phyloP scores from a whole-genome alignment of 192 early-diverging fungal genomes.

The Dimargaris xerosporica region DNA sequence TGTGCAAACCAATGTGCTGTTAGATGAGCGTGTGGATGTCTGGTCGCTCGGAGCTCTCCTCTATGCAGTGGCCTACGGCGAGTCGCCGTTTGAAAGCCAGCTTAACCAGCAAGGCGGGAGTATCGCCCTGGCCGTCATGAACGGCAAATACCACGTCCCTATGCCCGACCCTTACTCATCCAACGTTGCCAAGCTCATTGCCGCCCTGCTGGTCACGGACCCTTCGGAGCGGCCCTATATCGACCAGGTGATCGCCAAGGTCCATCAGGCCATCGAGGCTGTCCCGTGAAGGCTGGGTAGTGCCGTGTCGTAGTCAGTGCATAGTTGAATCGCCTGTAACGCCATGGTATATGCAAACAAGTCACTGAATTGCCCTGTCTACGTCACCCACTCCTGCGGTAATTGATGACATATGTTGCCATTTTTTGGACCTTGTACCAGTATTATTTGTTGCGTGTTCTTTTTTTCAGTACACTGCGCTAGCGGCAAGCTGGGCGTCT shows the following conservation, averaged over 20 bases:
- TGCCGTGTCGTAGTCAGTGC: too few species aligned
- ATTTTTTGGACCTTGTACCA: too few species aligned
- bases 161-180: constrained; percentile 31
- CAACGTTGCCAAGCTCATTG: constrained; percentile 35
- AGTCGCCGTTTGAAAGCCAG: constrained; percentile 54
- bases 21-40: constrained; percentile 62
- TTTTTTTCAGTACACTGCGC: too few species aligned
- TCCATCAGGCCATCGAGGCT: constrained; percentile 6
- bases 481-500: too few species aligned
- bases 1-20: constrained; percentile 37
- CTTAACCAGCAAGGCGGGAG: constrained; percentile 49
- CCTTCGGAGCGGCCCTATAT: constrained; percentile 42
- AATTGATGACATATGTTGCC: too few species aligned
- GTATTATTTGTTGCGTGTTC: too few species aligned
- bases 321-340: too few species aligned
- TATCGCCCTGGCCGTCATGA: constrained; percentile 53
- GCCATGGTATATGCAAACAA: too few species aligned
- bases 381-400: too few species aligned
- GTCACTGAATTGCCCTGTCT: too few species aligned
- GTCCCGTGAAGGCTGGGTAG: too few species aligned
- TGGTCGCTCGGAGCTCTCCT: constrained; percentile 61
- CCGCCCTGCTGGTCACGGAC: constrained; percentile 43
- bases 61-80: constrained; percentile 53
- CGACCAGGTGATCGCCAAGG: constrained; percentile 28
- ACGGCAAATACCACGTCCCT: constrained; percentile 41